Percentiles rank a stretch among this genome's conserved stretches.
These are phyloP conservation scores for Fibroporia radiculosa DNA, from an alignment of 768 basidiomycete species.

Conservation along the genomic window DNA sequence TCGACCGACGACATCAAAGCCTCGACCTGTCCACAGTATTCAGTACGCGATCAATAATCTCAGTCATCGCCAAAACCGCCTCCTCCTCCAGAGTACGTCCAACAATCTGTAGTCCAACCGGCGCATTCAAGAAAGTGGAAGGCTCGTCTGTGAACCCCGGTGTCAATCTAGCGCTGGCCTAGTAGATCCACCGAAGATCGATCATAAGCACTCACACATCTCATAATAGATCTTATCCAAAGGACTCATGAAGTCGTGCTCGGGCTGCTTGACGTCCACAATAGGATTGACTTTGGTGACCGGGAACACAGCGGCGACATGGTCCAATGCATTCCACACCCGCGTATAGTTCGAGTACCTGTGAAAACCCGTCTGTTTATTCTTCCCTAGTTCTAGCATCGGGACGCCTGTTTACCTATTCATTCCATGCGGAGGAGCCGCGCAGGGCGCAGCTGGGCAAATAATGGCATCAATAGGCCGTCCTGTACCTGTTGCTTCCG, in stretches of 20 bases:
- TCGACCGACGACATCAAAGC: too few species aligned
- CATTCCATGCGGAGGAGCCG: conserved; percentile 57
- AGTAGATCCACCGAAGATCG: neutral
- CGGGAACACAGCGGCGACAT: conserved; percentile 52
- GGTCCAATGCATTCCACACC: conserved; percentile 68
- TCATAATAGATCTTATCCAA: conserved; percentile 44
- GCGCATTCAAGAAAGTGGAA: conserved; percentile 44
- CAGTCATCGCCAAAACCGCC: conserved; percentile 60
- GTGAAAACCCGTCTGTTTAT: too few species aligned
- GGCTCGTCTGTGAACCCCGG: conserved; percentile 38
- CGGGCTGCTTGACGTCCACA: conserved; percentile 40
- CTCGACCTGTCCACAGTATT: too few species aligned
- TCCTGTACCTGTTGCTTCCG: conserved; percentile 48
- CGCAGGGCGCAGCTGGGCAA: conserved; percentile 49
- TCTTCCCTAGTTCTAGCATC: too few species aligned
- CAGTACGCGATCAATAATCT: conserved; percentile 53
- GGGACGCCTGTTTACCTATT: conserved; percentile 38
- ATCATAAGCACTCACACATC: conserved; percentile 36
- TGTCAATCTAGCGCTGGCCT: neutral
- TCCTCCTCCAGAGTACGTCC: conserved; percentile 72
- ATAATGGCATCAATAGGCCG: conserved; percentile 75
- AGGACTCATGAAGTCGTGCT: conserved; percentile 38
- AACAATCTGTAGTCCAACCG: conserved; percentile 58
- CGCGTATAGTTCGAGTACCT: conserved; percentile 38
- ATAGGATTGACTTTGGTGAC: conserved; percentile 50